Evolutionary conservation across 176 grass and related monocot genomes (phyloP).

Genomic region (Avena atlantica): DNA sequence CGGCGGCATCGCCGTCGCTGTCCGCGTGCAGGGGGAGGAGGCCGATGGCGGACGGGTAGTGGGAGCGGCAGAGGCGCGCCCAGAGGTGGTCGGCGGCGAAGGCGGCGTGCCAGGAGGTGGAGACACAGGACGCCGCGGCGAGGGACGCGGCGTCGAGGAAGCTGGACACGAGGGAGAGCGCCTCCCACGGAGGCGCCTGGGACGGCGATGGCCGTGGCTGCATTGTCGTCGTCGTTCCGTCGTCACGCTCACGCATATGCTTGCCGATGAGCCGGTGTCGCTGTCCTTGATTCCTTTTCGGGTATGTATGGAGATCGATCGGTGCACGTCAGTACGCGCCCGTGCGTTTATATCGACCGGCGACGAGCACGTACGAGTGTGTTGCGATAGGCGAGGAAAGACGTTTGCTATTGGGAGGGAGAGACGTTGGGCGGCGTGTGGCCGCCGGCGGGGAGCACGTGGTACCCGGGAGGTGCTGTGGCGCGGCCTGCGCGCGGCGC

Average conservation of each 20-base stretch:
- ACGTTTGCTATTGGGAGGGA: background rate
- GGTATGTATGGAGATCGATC: background rate
- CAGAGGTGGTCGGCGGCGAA: slow-evolving; percentile 73
- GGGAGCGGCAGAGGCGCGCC: slow-evolving; percentile 55
- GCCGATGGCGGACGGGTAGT: slow-evolving; percentile 60
- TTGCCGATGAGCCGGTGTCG: too few relatives aligned
- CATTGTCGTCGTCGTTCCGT: slow-evolving; percentile 5
- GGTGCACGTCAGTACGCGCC: background rate
- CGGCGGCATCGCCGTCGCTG: too few relatives aligned
- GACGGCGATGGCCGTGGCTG: background rate
- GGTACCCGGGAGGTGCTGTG: background rate
- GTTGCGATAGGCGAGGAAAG: too few relatives aligned
- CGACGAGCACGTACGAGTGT: background rate
- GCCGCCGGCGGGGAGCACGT: slow-evolving; percentile 48
- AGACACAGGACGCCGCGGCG: slow-evolving; percentile 64
- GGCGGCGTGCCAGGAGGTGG: slow-evolving; percentile 63
- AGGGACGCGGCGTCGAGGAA: slow-evolving; percentile 68
- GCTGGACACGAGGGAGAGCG: slow-evolving; percentile 46
- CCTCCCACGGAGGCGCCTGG: slow-evolving; percentile 51
- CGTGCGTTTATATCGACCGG: slow-evolving; percentile 3
- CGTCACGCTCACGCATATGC: background rate
- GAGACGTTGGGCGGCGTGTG: slow-evolving; percentile 9
- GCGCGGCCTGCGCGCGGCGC: slow-evolving; percentile 28
- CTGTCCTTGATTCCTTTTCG: too few relatives aligned
- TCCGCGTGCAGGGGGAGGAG: background rate